phyloP scores from a whole-genome alignment of 768 basidiomycete species.

The Amanita subjunquillea region DNA sequence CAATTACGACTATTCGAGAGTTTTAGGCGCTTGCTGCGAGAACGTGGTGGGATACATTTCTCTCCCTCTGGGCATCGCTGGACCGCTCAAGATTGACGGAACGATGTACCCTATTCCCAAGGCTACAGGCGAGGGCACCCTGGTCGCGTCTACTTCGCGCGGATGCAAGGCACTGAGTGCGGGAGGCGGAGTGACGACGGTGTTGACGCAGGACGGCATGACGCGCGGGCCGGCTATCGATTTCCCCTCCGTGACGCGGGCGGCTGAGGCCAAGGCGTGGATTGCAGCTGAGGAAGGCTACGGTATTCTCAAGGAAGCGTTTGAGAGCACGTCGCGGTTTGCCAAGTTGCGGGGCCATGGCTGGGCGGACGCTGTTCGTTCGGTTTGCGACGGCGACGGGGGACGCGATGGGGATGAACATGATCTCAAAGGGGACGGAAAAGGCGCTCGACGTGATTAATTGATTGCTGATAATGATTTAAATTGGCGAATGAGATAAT shows the following conservation, averaged over 20 bases:
- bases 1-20: constrained; percentile 88
- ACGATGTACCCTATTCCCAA: constrained; percentile 84
- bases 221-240: constrained; percentile 96
- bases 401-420: constrained; percentile 99
- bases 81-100: constrained; percentile 88
- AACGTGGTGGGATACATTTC: constrained; percentile 98
- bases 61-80: constrained; percentile 91
- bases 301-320: constrained; percentile 65
- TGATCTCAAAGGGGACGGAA: no score
- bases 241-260: constrained; percentile 65
- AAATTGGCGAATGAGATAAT: no score
- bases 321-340: constrained; percentile 92
- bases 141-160: constrained; percentile 94
- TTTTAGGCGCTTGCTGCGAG: constrained; percentile 96
- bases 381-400: constrained; percentile 93
- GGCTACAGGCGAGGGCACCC: constrained; percentile 99
- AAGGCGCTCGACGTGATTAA: no score
- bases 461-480: no score
- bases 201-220: constrained; percentile 60
- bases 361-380: constrained; percentile 88
- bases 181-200: constrained; percentile 86
- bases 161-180: constrained; percentile 98
- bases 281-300: constrained; percentile 77
- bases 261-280: constrained; percentile 78
- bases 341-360: constrained; percentile 72